Conservation (phyloP, 2,329 filamentous ascomycete species). For the Pseudonectria buxi region DNA sequence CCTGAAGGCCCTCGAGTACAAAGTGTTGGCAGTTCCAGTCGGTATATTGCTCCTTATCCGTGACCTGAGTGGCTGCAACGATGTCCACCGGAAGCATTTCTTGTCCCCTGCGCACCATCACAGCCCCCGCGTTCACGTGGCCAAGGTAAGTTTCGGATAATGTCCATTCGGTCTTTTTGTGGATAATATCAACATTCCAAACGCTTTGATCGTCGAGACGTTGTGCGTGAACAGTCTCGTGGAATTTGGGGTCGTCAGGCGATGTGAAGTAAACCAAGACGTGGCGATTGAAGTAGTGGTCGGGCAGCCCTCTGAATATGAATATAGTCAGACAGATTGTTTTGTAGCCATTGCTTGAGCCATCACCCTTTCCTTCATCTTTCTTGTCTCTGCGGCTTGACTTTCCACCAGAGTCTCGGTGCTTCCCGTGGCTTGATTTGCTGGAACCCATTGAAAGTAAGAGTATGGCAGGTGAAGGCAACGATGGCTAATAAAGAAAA, state of each 20-base stretch:
- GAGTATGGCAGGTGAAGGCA: too few species aligned
- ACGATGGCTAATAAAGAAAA: too few species aligned
- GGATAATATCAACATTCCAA: slow-evolving; percentile 1
- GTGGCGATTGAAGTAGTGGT: too few species aligned
- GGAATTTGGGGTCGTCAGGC: not conserved
- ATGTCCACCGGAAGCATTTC: slow-evolving; percentile 1
- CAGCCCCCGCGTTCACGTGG: slow-evolving; percentile 2
- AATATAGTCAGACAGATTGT: too few species aligned
- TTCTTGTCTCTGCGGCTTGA: too few species aligned
- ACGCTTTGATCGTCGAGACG: not conserved
- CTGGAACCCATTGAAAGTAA: too few species aligned
- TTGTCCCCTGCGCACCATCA: not conserved
- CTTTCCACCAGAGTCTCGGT: too few species aligned
- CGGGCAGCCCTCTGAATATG: too few species aligned
- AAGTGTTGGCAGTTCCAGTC: slow-evolving; percentile 3
- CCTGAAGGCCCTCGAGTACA: slow-evolving; percentile 1
- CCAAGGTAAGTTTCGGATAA: not conserved
- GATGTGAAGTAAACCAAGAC: too few species aligned
- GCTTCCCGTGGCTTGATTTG: too few species aligned
- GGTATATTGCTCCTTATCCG: not conserved
- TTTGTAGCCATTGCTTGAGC: too few species aligned
- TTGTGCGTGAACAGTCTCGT: slow-evolving; percentile 1
- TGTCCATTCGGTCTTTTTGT: not conserved
- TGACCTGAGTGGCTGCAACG: not conserved
- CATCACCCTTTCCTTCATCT: too few species aligned